Conservation (phyloP, 2,329 filamentous ascomycete species). For the Arthrobotrys musiformis region DNA sequence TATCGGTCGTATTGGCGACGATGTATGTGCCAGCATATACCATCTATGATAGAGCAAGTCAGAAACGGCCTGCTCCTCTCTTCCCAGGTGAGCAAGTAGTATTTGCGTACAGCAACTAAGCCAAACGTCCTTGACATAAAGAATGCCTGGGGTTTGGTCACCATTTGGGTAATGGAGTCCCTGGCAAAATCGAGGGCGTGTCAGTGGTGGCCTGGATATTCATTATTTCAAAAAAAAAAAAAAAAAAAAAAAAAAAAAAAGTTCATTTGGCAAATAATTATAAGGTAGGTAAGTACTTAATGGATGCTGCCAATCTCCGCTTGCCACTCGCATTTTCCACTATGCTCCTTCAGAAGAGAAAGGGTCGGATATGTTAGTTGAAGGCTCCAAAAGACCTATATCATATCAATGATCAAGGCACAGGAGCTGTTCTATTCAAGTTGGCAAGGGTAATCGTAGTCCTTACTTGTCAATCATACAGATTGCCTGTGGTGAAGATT, state of each 20-base stretch:
- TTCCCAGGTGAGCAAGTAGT: not conserved
- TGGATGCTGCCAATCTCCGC: conserved; percentile 56
- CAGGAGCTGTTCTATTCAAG: too few species aligned
- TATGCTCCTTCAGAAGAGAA: conserved; percentile 54
- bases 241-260: too few species aligned
- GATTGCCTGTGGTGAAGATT: conserved; percentile 50
- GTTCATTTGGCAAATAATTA: too few species aligned
- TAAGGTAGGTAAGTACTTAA: too few species aligned
- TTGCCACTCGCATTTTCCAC: conserved; percentile 60
- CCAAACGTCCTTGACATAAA: conserved; percentile 59
- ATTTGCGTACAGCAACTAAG: conserved; percentile 58
- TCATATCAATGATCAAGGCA: too few species aligned
- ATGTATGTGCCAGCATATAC: conserved; percentile 91
- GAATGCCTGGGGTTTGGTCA: conserved; percentile 57
- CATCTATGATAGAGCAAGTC: conserved; percentile 63
- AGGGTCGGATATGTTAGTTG: too few species aligned
- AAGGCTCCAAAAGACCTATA: too few species aligned
- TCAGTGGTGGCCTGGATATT: not conserved
- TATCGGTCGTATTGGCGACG: conserved; percentile 88
- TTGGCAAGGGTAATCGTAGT: not conserved
- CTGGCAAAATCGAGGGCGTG: not conserved
- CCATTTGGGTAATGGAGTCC: conserved; percentile 38
- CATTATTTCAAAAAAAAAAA: too few species aligned
- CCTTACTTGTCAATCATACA: conserved; percentile 59
- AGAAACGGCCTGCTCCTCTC: not conserved